Evolutionary conservation across 2,329 filamentous ascomycete species (phyloP).

Genomic region (Akanthomyces uredinophilus): DNA sequence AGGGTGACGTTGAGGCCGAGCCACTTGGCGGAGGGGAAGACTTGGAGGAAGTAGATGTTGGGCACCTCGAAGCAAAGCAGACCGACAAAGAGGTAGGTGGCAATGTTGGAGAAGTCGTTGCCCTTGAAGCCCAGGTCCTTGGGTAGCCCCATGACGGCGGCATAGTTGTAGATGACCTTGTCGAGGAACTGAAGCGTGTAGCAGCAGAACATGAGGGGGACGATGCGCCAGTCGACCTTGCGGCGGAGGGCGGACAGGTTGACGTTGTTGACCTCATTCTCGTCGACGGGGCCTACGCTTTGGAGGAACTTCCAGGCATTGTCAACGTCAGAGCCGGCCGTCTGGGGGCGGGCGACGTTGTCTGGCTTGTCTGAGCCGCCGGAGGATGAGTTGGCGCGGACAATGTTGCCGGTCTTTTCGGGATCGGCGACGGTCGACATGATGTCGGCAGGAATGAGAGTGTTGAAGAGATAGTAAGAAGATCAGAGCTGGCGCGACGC

Average conservation of each 20-base stretch:
- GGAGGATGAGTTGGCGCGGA: constrained; percentile 10
- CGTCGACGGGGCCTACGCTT: constrained; percentile 34
- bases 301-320: constrained; percentile 42
- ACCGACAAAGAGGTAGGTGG: constrained; percentile 59
- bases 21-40: constrained; percentile 56
- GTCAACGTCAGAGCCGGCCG: constrained; percentile 30
- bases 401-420: constrained; percentile 11
- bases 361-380: constrained; percentile 16
- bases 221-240: constrained; percentile 54
- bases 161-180: constrained; percentile 62
- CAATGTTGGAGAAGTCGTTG: constrained; percentile 59
- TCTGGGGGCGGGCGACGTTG: constrained; percentile 3
- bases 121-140: constrained; percentile 43
- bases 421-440: constrained; percentile 21
- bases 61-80: constrained; percentile 55
- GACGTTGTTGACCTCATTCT: constrained; percentile 29
- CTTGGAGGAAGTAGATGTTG: constrained; percentile 56
- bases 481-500: too few relatives aligned
- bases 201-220: constrained; percentile 57
- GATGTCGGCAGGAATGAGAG: neutral
- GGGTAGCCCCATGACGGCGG: constrained; percentile 59
- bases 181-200: constrained; percentile 62
- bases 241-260: constrained; percentile 43
- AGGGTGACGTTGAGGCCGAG: constrained; percentile 53
- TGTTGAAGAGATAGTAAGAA: neutral